These are phyloP conservation scores for Halteria grandinella DNA, from an alignment of 73 alveolate species.

Conservation along the genomic window DNA sequence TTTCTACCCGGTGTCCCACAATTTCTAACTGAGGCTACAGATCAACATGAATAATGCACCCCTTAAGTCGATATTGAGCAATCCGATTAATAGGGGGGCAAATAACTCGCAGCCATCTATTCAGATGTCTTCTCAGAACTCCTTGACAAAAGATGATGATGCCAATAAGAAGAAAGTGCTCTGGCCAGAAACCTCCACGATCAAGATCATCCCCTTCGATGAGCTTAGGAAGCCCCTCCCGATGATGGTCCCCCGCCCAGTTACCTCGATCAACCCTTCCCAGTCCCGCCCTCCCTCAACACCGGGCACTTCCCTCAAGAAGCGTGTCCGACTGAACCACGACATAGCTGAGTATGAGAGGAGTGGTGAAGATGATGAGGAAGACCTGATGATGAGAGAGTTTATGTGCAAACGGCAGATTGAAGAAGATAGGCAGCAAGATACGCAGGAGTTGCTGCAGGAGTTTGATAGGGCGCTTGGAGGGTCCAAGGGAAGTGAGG, in stretches of 20 bases:
- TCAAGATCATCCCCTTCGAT: not conserved
- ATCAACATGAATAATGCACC: not conserved
- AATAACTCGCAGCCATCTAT: no score
- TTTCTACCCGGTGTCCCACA: not conserved
- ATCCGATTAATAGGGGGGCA: not conserved
- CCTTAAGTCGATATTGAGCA: no score
- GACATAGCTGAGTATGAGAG: not conserved
- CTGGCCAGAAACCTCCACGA: not conserved
- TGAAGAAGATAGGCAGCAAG: not conserved
- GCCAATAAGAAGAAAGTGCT: not conserved
- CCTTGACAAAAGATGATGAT: not conserved
- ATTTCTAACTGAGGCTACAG: constrained; percentile 1
- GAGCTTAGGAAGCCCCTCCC: constrained; percentile 10
- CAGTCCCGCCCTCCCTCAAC: not conserved
- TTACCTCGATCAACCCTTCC: not conserved
- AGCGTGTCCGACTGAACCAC: constrained; percentile 8
- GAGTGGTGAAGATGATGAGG: not conserved
- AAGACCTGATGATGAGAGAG: not conserved
- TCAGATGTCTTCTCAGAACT: not conserved
- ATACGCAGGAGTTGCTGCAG: not conserved
- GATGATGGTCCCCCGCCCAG: no score
- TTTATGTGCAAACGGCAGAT: not conserved
- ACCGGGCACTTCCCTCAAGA: constrained; percentile 1
- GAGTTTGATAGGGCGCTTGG: not conserved
- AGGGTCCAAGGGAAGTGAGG: no score